Evolutionary conservation across 2,329 filamentous ascomycete species (phyloP), one percentile per base, ranked within the genome.

Genomic region (Sporothrix sp.): DNA sequence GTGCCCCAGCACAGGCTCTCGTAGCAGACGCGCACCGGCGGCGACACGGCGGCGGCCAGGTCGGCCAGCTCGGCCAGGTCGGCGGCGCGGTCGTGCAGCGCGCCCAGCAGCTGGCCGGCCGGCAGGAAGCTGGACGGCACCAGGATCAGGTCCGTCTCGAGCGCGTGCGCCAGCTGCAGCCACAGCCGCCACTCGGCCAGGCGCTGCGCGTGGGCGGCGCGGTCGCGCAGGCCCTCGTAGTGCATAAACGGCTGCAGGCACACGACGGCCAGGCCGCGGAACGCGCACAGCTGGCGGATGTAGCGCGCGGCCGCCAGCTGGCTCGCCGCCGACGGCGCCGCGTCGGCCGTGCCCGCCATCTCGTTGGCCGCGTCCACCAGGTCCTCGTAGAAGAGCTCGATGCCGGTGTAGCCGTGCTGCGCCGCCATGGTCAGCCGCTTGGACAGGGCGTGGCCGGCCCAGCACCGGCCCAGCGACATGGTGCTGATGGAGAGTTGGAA

Each of bases 311-410:
- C 76, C n/a, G 62, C 56, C 11, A 77, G 18, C 11, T 48, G 51
- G 18, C 32, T 28, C 25, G 43, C 45, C 3, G 48, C 23, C 7
- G 50, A 30, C 30, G 43, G 48, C 13, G 3, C 14, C 28, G 39
- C 23, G 18, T 16, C 25, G 35, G 27, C 23, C 16, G 25, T 16
- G 38, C 9, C 25, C 6, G 43, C 37, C 7, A 67, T 57, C 1
- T 65, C 64, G 18, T 43, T 30, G 28, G 75, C 74, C 18, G 74
- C 59, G 57, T 74, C 73, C 36, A 72, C 68, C 7, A 83, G 68
- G 60, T 83, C 80, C 61, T 84, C 79, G 61, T 76, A 80, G 65
- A 82, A 82, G 14, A 81, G 65, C 58, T 83, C 79, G 43, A 83
- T 71, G 27, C 76, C 77, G 54, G 71, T 62, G 56, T 81, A 69